Evolutionary conservation across 768 basidiomycete genomes (phyloP).

Genomic region (Calocera cornea): DNA sequence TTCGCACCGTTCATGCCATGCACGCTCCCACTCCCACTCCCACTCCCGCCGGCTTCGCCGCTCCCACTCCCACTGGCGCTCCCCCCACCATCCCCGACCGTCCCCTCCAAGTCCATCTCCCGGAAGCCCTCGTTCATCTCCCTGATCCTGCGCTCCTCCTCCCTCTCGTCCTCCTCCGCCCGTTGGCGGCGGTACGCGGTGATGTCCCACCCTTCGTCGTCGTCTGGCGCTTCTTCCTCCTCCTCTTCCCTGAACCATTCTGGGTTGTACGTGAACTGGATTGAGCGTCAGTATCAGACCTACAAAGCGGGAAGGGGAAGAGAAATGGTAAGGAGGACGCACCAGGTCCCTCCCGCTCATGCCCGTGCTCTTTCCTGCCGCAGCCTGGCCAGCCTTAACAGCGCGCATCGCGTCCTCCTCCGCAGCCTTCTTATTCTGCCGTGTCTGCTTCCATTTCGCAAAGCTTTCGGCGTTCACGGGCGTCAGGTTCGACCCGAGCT

Average conservation of each 20-base stretch:
- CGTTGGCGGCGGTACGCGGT: conserved; percentile 46
- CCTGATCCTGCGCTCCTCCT: conserved; percentile 41
- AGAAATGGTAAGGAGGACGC: conserved; percentile 9
- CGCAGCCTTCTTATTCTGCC: conserved; percentile 89
- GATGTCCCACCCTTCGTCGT: conserved; percentile 37
- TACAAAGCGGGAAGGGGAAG: background rate
- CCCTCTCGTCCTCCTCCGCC: conserved; percentile 44
- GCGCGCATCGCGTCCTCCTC: conserved; percentile 70
- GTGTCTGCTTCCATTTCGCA: conserved; percentile 86
- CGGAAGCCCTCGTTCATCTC: conserved; percentile 14
- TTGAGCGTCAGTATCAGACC: conserved; percentile 7
- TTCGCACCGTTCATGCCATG: too few species aligned
- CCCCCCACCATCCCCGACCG: conserved; percentile 3
- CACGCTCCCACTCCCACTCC: background rate
- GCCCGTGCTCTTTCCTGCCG: conserved; percentile 80
- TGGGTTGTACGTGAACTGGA: conserved; percentile 89
- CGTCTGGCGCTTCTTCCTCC: conserved; percentile 26
- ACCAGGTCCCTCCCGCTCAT: conserved; percentile 96
- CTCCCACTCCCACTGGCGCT: background rate
- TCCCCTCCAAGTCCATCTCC: conserved; percentile 17
- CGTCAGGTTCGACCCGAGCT: conserved; percentile 77
- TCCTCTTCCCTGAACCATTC: conserved; percentile 82
- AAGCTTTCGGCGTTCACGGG: conserved; percentile 89
- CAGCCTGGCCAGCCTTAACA: conserved; percentile 64
- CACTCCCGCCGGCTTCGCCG: background rate